phyloP scores from a whole-genome alignment of 2,329 filamentous ascomycete genomes.

The Ophiostoma ips region DNA sequence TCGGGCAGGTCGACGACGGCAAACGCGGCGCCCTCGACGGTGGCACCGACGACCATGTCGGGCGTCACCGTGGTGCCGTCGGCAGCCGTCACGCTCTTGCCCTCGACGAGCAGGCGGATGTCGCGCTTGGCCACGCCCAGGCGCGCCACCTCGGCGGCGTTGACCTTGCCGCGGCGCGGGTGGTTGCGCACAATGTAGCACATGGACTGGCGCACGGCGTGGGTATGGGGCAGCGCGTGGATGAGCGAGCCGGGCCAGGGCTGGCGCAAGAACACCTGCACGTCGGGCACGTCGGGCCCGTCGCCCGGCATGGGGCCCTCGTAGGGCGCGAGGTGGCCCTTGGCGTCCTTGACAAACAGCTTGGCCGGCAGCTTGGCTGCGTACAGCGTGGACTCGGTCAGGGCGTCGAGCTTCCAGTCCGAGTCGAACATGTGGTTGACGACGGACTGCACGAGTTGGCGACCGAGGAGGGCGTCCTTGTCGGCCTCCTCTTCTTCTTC shows the following conservation, averaged over 20 bases:
- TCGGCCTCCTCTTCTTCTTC: not conserved
- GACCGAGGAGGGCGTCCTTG: slow-evolving; percentile 18
- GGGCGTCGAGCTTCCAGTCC: slow-evolving; percentile 55
- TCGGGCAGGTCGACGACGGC: slow-evolving; percentile 70
- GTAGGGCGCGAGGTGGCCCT: slow-evolving; percentile 56
- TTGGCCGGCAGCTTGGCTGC: slow-evolving; percentile 54
- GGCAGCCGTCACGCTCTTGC: slow-evolving; percentile 46
- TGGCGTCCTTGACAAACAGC: slow-evolving; percentile 53
- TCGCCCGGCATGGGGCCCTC: slow-evolving; percentile 49
- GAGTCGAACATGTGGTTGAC: slow-evolving; percentile 71
- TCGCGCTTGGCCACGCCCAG: slow-evolving; percentile 47
- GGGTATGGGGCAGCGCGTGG: slow-evolving; percentile 51
- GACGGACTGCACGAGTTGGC: slow-evolving; percentile 43
- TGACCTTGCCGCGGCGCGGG: slow-evolving; percentile 67
- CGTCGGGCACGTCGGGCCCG: slow-evolving; percentile 37
- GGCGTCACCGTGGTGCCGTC: slow-evolving; percentile 62
- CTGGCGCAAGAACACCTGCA: slow-evolving; percentile 57
- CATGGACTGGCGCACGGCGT: slow-evolving; percentile 52
- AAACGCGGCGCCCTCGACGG: slow-evolving; percentile 55
- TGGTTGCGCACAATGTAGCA: slow-evolving; percentile 78
- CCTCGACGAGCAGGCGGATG: slow-evolving; percentile 47
- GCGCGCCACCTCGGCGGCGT: slow-evolving; percentile 46
- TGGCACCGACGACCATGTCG: slow-evolving; percentile 68
- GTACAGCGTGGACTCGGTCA: slow-evolving; percentile 51
- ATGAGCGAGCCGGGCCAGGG: slow-evolving; percentile 66